Percentiles rank a stretch among this genome's conserved stretches.
Evolutionary conservation across 306 rosid genomes (phyloP).

Genomic region (Geum urbanum): DNA sequence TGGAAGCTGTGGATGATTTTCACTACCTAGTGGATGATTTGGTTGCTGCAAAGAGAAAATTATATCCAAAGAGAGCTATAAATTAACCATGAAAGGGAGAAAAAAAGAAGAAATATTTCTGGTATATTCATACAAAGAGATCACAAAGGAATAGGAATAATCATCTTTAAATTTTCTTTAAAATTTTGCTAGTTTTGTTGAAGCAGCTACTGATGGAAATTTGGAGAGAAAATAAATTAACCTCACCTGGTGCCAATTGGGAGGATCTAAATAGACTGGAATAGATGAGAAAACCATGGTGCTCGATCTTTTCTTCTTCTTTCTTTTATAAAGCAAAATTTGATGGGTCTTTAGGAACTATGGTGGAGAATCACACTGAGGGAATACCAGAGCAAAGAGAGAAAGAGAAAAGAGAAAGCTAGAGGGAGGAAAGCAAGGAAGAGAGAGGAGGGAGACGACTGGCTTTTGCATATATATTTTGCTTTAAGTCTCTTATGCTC

Average conservation of each 20-base stretch:
- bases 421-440: constrained; percentile 42
- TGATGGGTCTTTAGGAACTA: constrained; percentile 78
- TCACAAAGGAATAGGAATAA: constrained; percentile 74
- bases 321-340: constrained; percentile 64
- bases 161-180: constrained; percentile 45
- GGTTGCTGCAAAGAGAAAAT: constrained; percentile 46
- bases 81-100: constrained; percentile 24
- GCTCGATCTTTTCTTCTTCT: constrained; percentile 24
- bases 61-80: background rate
- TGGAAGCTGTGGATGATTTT: constrained; percentile 43
- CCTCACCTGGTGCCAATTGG: constrained; percentile 95
- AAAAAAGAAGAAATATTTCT: constrained; percentile 32
- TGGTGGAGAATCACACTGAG: constrained; percentile 95
- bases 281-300: constrained; percentile 96
- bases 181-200: constrained; percentile 13
- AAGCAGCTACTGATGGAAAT: constrained; percentile 36
- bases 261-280: constrained; percentile 98
- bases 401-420: constrained; percentile 34
- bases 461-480: constrained; percentile 78
- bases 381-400: constrained; percentile 83
- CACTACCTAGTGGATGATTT: constrained; percentile 38
- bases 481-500: constrained; percentile 57
- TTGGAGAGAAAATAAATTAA: constrained; percentile 29
- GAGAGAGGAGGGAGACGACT: constrained; percentile 32
- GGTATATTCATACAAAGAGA: constrained; percentile 64